Percentiles rank a stretch among this genome's conserved stretches.
Evolutionary conservation across 768 basidiomycete genomes (phyloP).

Genomic region (Tubosaeta brunneosetosa): DNA sequence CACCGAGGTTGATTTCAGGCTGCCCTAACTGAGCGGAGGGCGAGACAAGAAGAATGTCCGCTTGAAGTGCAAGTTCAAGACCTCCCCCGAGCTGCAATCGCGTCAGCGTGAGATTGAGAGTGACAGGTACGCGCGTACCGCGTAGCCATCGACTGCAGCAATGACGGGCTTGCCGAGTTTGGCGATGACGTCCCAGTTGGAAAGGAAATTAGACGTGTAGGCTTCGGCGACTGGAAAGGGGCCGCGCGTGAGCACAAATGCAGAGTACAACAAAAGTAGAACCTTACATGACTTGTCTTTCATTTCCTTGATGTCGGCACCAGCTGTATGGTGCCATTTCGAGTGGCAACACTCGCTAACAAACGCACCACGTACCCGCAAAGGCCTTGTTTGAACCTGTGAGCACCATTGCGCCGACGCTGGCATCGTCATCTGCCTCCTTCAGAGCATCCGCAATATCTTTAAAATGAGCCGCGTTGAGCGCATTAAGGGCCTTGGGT

Average conservation of each 20-base stretch:
- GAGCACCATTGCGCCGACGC: slow-evolving; percentile 79
- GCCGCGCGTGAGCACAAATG: background rate
- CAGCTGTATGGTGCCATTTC: slow-evolving; percentile 47
- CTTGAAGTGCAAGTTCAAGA: slow-evolving; percentile 94
- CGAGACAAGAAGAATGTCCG: slow-evolving; percentile 91
- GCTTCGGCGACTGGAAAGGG: slow-evolving; percentile 66
- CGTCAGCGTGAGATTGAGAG: background rate
- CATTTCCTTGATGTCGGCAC: slow-evolving; percentile 99
- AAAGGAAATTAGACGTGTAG: slow-evolving; percentile 81
- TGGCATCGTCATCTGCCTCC: slow-evolving; percentile 64
- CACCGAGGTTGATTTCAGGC: slow-evolving; percentile 93
- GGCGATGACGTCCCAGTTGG: slow-evolving; percentile 73
- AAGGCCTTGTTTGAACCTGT: slow-evolving; percentile 93
- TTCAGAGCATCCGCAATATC: slow-evolving; percentile 78
- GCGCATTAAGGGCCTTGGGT: slow-evolving; percentile 86
- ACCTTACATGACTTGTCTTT: slow-evolving; percentile 88
- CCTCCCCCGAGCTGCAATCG: slow-evolving; percentile 85
- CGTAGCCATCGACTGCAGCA: slow-evolving; percentile 93
- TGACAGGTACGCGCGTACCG: slow-evolving; percentile 47
- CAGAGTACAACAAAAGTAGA: background rate
- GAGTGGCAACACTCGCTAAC: background rate
- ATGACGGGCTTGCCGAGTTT: slow-evolving; percentile 88
- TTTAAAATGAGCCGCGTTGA: slow-evolving; percentile 72
- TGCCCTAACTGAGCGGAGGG: slow-evolving; percentile 91
- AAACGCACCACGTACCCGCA: slow-evolving; percentile 56